Percentiles rank a stretch among this genome's conserved stretches.
These are phyloP conservation scores for Cadophora sp. DNA, from an alignment of 2,329 filamentous ascomycete genomes.

Conservation along the genomic window DNA sequence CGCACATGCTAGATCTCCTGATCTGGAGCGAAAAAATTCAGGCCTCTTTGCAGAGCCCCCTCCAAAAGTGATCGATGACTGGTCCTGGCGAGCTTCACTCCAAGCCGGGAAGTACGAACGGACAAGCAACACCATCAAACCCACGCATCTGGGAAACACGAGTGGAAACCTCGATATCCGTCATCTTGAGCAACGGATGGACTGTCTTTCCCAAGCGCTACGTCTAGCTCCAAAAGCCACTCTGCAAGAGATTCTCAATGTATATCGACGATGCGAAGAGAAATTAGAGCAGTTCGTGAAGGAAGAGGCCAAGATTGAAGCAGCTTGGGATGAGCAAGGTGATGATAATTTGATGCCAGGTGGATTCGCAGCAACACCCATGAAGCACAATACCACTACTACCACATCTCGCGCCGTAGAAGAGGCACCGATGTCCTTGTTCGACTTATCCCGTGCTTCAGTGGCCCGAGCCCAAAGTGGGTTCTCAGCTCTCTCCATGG, in stretches of 20 bases:
- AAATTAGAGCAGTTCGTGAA: slow-evolving; percentile 72
- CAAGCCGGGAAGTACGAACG: slow-evolving; percentile 78
- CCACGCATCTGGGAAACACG: slow-evolving; percentile 65
- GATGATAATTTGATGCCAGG: slow-evolving; percentile 65
- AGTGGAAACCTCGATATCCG: slow-evolving; percentile 68
- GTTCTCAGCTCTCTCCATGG: slow-evolving; percentile 57
- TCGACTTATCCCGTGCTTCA: slow-evolving; percentile 68
- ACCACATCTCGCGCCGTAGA: slow-evolving; percentile 52
- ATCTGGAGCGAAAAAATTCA: slow-evolving; percentile 31
- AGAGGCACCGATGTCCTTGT: slow-evolving; percentile 69
- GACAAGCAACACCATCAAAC: slow-evolving; percentile 58
- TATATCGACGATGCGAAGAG: slow-evolving; percentile 79
- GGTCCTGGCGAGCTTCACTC: slow-evolving; percentile 81
- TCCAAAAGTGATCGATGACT: slow-evolving; percentile 58
- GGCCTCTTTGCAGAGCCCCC: slow-evolving; percentile 40
- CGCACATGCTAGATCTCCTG: slow-evolving; percentile 33
- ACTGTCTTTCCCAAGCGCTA: slow-evolving; percentile 77
- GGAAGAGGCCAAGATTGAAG: slow-evolving; percentile 71
- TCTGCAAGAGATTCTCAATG: slow-evolving; percentile 76
- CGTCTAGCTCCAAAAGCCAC: slow-evolving; percentile 74
- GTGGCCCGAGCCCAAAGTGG: slow-evolving; percentile 65
- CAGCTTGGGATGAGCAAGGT: slow-evolving; percentile 72
- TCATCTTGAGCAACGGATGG: slow-evolving; percentile 80
- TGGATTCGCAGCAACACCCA: slow-evolving; percentile 52
- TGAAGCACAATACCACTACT: slow-evolving; percentile 43